phyloP scores from a whole-genome alignment of 75 land plant species.

The Sequoiadendron giganteum region DNA sequence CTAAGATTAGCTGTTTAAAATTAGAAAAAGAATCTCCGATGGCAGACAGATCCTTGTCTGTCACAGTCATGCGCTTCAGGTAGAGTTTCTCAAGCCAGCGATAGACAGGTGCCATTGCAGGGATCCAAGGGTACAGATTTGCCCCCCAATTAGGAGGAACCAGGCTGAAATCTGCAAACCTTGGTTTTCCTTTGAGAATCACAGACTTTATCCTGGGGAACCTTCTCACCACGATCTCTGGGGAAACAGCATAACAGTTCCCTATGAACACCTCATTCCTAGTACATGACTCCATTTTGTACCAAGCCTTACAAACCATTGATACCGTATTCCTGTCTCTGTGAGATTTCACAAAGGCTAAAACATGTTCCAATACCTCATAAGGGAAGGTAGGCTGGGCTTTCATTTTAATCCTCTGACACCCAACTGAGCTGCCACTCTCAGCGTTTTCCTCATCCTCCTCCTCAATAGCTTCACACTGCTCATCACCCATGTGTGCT shows the following conservation, averaged over 20 bases:
- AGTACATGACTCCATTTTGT: constrained; percentile 55
- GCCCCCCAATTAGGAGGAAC: constrained; percentile 85
- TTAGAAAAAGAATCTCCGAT: constrained; percentile 42
- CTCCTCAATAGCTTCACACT: neutral
- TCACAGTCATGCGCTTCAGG: constrained; percentile 74
- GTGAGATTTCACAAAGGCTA: constrained; percentile 51
- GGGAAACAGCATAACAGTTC: constrained; percentile 82
- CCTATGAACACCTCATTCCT: constrained; percentile 71
- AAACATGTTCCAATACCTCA: constrained; percentile 69
- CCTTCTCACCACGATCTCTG: constrained; percentile 35
- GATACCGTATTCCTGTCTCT: constrained; percentile 82
- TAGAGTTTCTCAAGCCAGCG: constrained; percentile 58
- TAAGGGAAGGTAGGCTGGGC: constrained; percentile 39
- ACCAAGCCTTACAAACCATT: constrained; percentile 88
- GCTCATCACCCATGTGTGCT: neutral
- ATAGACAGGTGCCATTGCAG: constrained; percentile 39
- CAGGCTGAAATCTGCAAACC: constrained; percentile 79
- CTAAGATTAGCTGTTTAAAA: constrained; percentile 51
- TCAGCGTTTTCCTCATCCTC: neutral
- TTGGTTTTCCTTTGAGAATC: constrained; percentile 66
- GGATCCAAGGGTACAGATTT: constrained; percentile 64
- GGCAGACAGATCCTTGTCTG: constrained; percentile 50
- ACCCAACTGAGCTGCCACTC: neutral
- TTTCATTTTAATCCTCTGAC: neutral
- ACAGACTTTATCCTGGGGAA: constrained; percentile 47